Percentiles rank a stretch among this genome's conserved stretches.
Evolutionary conservation across 345 rosid genomes (phyloP).

Genomic region (Litchi chinensis): DNA sequence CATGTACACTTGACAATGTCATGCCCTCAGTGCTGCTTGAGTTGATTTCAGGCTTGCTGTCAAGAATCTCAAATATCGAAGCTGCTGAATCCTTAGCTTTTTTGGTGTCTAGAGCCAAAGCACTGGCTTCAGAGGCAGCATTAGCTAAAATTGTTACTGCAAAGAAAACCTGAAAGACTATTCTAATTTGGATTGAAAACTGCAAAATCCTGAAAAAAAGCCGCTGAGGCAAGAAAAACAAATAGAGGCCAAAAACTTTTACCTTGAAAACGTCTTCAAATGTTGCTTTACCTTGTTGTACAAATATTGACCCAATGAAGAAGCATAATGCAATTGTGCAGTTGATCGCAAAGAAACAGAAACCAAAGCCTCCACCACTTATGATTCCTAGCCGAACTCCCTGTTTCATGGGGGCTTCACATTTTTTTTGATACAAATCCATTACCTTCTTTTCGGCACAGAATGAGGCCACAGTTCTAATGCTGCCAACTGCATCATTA

Average conservation of each 20-base stretch:
- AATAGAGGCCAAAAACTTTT: background rate
- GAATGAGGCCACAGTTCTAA: conserved; percentile 69
- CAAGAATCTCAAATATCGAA: conserved; percentile 74
- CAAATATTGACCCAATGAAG: conserved; percentile 56
- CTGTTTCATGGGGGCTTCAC: conserved; percentile 45
- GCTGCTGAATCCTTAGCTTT: conserved; percentile 84
- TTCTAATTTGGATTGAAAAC: background rate
- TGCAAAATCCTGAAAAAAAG: background rate
- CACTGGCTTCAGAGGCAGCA: conserved; percentile 76
- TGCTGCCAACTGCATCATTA: conserved; percentile 66
- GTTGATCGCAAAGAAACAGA: conserved; percentile 48
- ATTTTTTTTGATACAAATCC: conserved; percentile 60
- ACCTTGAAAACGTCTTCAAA: conserved; percentile 82
- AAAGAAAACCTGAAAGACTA: conserved; percentile 52
- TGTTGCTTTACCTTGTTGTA: conserved; percentile 59
- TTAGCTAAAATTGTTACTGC: conserved; percentile 73
- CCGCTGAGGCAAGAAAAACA: background rate
- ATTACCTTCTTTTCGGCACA: conserved; percentile 64
- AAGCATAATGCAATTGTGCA: conserved; percentile 56
- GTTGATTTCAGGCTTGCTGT: conserved; percentile 68
- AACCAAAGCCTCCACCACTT: conserved; percentile 57
- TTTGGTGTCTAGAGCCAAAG: conserved; percentile 65
- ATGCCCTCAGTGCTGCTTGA: conserved; percentile 67
- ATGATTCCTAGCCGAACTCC: conserved; percentile 52
- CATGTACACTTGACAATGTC: conserved; percentile 47